Conservation (phyloP, 2,329 filamentous ascomycete genomes). For the Aspergillus pseudoterreus region DNA sequence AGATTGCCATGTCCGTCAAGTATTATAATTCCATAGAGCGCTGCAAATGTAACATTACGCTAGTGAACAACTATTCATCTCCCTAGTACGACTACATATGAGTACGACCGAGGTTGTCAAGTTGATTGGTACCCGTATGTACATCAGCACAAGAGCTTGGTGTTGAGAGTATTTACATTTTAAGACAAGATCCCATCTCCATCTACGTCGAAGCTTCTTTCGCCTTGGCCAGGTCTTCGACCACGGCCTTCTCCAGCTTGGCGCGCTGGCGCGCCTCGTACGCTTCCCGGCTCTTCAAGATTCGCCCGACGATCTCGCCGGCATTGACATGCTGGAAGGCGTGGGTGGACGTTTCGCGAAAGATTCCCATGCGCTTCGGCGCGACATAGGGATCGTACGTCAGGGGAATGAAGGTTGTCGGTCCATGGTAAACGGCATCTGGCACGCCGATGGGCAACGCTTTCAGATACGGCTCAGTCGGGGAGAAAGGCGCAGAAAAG, state of each 20-base stretch:
- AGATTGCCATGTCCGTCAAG: background rate
- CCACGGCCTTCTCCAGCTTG: conserved; percentile 81
- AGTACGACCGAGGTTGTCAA: no score
- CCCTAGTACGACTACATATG: no score
- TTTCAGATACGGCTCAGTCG: conserved; percentile 72
- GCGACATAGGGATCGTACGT: conserved; percentile 78
- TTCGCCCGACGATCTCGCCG: conserved; percentile 84
- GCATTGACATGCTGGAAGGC: conserved; percentile 85
- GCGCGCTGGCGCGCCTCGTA: conserved; percentile 89
- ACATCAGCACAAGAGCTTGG: background rate
- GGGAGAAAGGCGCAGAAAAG: conserved; percentile 85
- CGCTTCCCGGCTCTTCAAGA: conserved; percentile 77
- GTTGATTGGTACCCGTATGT: background rate
- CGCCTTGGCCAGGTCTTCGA: conserved; percentile 63
- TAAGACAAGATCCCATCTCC: background rate
- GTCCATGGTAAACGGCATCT: conserved; percentile 89
- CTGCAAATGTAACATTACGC: no score
- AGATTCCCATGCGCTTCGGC: conserved; percentile 79
- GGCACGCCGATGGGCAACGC: conserved; percentile 71
- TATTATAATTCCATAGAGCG: background rate
- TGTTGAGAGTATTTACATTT: conserved; percentile 4
- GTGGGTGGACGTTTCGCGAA: conserved; percentile 72
- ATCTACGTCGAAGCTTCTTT: conserved; percentile 47
- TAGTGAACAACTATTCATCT: no score
- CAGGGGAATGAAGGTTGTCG: conserved; percentile 78